Evolutionary conservation across 768 basidiomycete genomes (phyloP).

Genomic region (Serendipita sp.): DNA sequence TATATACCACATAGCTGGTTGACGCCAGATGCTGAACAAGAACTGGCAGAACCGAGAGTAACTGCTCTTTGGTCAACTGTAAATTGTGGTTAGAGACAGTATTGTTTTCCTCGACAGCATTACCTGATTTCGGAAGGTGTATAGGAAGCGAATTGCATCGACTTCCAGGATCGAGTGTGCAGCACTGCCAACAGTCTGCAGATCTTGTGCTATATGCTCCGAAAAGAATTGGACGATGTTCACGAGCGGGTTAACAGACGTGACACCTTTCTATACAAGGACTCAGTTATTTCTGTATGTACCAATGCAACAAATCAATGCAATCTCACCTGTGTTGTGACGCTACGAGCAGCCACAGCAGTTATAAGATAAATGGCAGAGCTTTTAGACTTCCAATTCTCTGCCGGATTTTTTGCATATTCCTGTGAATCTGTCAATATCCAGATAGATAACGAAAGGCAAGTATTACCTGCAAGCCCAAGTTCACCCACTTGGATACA

Average conservation of each 20-base stretch:
- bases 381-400: slow-evolving; percentile 86
- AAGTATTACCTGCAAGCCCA: slow-evolving; percentile 43
- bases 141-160: slow-evolving; percentile 87
- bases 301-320: not conserved
- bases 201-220: slow-evolving; percentile 74
- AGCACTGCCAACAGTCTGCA: slow-evolving; percentile 48
- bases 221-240: slow-evolving; percentile 95
- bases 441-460: not conserved
- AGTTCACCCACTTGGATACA: slow-evolving; percentile 68
- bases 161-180: slow-evolving; percentile 88
- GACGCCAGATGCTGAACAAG: slow-evolving; percentile 71
- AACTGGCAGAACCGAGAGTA: slow-evolving; percentile 77
- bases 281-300: not conserved
- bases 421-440: slow-evolving; percentile 20
- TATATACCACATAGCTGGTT: slow-evolving; percentile 80
- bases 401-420: slow-evolving; percentile 35
- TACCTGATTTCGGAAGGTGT: slow-evolving; percentile 94
- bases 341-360: slow-evolving; percentile 83
- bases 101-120: not conserved
- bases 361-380: slow-evolving; percentile 84
- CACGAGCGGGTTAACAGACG: slow-evolving; percentile 78
- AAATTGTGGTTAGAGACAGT: not conserved
- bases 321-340: slow-evolving; percentile 55
- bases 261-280: slow-evolving; percentile 66
- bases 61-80: slow-evolving; percentile 84